phyloP scores from a whole-genome alignment of 2,329 filamentous ascomycete genomes.

The Setomelanomma holmii region DNA sequence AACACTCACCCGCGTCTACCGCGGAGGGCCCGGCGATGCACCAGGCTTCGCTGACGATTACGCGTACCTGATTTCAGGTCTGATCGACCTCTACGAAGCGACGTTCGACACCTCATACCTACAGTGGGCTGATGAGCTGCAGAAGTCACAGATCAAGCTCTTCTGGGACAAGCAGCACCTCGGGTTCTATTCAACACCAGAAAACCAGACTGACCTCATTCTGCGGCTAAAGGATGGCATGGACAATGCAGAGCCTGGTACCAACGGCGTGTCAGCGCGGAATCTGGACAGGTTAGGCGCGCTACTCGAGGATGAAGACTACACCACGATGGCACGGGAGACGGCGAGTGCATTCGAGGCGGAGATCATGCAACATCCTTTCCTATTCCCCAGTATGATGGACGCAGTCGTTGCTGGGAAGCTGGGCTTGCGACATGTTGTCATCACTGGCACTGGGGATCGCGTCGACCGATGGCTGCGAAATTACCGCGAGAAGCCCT shows the following conservation, averaged over 20 bases:
- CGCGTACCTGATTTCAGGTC: slow-evolving; percentile 82
- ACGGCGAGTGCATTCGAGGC: slow-evolving; percentile 87
- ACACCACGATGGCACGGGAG: slow-evolving; percentile 70
- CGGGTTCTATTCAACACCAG: slow-evolving; percentile 77
- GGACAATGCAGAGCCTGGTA: slow-evolving; percentile 88
- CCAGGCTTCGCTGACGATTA: slow-evolving; percentile 93
- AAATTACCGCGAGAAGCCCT: slow-evolving; percentile 50
- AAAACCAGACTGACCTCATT: slow-evolving; percentile 71
- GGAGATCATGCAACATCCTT: slow-evolving; percentile 91
- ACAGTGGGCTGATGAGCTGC: slow-evolving; percentile 80
- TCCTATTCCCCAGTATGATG: slow-evolving; percentile 85
- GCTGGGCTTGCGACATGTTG: slow-evolving; percentile 69
- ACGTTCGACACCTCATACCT: slow-evolving; percentile 79
- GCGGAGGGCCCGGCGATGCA: slow-evolving; percentile 69
- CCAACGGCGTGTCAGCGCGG: slow-evolving; percentile 83
- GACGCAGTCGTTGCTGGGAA: slow-evolving; percentile 76
- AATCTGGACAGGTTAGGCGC: slow-evolving; percentile 84
- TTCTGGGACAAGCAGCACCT: slow-evolving; percentile 73
- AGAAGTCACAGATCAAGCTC: slow-evolving; percentile 75
- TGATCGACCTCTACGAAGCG: slow-evolving; percentile 83
- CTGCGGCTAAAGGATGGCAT: slow-evolving; percentile 94
- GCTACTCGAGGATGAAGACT: slow-evolving; percentile 70
- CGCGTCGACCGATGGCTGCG: slow-evolving; percentile 51
- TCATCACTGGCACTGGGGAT: slow-evolving; percentile 60
- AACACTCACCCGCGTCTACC: slow-evolving; percentile 76